Conservation (phyloP, 768 basidiomycete species). For the Boletellus emodensis region DNA sequence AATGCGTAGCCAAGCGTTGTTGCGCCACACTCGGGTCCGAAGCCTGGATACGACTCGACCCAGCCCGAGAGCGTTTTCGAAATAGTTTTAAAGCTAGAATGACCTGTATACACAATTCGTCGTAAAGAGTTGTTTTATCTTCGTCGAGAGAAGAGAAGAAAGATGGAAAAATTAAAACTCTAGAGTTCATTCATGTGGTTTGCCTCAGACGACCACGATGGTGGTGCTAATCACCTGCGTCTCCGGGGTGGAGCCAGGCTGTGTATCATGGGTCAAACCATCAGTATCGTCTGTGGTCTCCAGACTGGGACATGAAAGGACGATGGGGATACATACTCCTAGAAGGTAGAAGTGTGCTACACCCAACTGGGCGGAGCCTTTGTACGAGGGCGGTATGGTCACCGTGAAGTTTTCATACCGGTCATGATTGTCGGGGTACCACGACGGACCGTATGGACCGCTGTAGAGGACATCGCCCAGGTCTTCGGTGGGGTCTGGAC, state of each 20-base stretch:
- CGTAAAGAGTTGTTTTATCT: neutral
- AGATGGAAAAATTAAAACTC: neutral
- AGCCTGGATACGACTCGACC: neutral
- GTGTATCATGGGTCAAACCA: neutral
- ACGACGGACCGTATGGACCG: slow-evolving; percentile 3
- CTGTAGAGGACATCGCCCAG: slow-evolving; percentile 10
- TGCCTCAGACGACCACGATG: neutral
- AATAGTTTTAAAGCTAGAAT: neutral
- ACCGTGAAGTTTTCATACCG: slow-evolving; percentile 10
- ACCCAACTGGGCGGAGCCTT: neutral
- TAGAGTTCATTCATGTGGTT: no score
- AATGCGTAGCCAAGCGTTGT: neutral
- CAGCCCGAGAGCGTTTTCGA: neutral
- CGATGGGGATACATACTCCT: slow-evolving; percentile 6
- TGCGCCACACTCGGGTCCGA: neutral
- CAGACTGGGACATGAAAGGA: no score
- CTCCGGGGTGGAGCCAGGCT: neutral
- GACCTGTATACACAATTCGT: neutral
- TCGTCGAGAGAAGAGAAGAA: neutral
- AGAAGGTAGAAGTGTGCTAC: slow-evolving; percentile 4
- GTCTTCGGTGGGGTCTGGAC: neutral
- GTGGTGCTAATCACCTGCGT: neutral
- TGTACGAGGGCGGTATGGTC: neutral
- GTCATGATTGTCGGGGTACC: neutral
- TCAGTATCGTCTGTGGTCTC: neutral